Base-by-base conservation (phyloP, 148 eudicot genomes). In the Camellia japonica region DNA sequence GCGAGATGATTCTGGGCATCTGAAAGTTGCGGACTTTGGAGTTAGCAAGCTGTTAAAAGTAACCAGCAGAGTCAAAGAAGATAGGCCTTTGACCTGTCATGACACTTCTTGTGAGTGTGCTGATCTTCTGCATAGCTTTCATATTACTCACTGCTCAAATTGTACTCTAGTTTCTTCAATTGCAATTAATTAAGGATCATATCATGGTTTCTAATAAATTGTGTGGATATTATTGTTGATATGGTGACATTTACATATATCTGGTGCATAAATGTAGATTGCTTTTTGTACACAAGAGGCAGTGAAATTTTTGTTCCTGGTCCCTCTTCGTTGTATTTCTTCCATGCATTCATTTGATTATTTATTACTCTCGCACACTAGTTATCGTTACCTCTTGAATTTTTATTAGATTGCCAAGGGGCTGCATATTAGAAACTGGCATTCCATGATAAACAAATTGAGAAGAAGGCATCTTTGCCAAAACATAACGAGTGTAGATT, bases 1-100 rank as follows among this genome's bases (percentile, higher is more conserved):
- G 89, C 89, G 98, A 84, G 99, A 92, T 88, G 99, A 93, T 89
- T 92, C 97, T 83, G 98, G 99, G 18, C 93, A 90, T 83, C 93
- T 93, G 77, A 96, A 96, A 93, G 99, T 96, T 82, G 99, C 99
- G 20, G 99, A 96, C 80, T 96, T 96, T 91, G 99, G 99, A 85
- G 90, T 96, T 66, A 96, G 99, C 90, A 92, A 92, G 91, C 82
- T 93, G 43, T 87, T 92, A 54, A 92, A 89, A 84, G 90, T 87
- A 78, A 90, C 97, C 77, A 87, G 85, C 69, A 90, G 91, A 83
- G 87, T 84, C 68, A 85, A 80, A 77, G 91, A 90, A 85, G 91
- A 88, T 76, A 84, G 82, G 68, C 93, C 90, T 62, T 62, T 90
- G 74, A 81, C 83, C 52, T 81, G 78, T 76, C 84, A 86, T 59